These are phyloP conservation scores for Panicum virgatum DNA, from an alignment of 202 grass and related monocot genomes.

Conservation along the genomic window DNA sequence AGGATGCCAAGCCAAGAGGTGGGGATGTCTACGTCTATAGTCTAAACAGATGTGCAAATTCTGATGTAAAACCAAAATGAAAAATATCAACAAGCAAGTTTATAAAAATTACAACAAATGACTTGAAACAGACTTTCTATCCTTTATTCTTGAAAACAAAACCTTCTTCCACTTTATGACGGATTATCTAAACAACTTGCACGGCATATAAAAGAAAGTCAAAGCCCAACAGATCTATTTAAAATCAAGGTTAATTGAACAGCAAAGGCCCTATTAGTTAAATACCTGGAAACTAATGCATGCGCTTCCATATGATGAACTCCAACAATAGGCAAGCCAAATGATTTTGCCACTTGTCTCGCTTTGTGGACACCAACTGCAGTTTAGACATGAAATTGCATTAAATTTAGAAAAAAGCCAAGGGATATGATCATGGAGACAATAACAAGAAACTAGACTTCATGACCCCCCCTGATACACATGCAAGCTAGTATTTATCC, in stretches of 20 bases:
- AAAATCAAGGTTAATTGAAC: not conserved
- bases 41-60: not conserved
- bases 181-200: not conserved
- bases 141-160: not conserved
- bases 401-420: not conserved
- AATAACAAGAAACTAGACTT: not conserved
- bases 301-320: conserved; percentile 99
- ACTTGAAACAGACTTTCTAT: not conserved
- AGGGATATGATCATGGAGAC: not conserved
- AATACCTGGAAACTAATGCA: conserved; percentile 93
- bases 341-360: conserved; percentile 69
- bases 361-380: conserved; percentile 96
- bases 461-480: not conserved
- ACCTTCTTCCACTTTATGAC: not conserved
- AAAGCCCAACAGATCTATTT: not conserved
- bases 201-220: not conserved
- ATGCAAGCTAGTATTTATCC: not conserved
- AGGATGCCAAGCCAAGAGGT: not conserved
- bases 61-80: not conserved
- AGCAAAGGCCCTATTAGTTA: not conserved
- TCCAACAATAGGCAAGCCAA: conserved; percentile 76
- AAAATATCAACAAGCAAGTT: not conserved
- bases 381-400: conserved; percentile 32
- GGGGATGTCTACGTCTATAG: too few species aligned
- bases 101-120: not conserved